phyloP scores from a whole-genome alignment of 441 rosid species.

The Erodium moschatum region DNA sequence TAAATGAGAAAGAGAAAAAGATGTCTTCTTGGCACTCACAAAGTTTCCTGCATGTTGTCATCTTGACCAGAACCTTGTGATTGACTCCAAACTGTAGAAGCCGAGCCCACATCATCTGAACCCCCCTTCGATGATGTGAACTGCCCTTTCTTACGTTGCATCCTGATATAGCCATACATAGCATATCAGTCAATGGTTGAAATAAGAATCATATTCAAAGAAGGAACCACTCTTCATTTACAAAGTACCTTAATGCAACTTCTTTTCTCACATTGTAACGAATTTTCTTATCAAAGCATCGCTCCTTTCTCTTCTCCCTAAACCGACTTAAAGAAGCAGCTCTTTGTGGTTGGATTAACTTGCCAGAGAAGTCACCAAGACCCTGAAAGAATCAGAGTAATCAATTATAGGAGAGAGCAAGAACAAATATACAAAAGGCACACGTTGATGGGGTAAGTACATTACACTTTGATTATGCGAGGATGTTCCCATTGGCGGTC shows the following conservation, averaged over 20 bases:
- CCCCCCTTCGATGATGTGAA: slow-evolving; percentile 25
- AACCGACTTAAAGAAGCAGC: slow-evolving; percentile 28
- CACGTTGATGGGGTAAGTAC: neutral
- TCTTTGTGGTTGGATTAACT: slow-evolving; percentile 28
- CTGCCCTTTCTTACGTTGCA: slow-evolving; percentile 34
- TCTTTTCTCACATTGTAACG: slow-evolving; percentile 29
- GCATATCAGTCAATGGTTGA: neutral
- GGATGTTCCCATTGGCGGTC: slow-evolving; percentile 17
- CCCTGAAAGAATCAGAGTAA: slow-evolving; percentile 24
- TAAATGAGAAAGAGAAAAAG: neutral
- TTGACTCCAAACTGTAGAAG: slow-evolving; percentile 22
- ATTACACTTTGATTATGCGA: slow-evolving; percentile 22
- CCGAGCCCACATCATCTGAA: slow-evolving; percentile 27
- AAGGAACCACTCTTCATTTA: neutral
- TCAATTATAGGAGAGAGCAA: neutral
- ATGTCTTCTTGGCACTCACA: slow-evolving; percentile 18
- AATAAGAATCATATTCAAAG: neutral
- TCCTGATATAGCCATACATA: slow-evolving; percentile 21
- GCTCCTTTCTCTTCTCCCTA: slow-evolving; percentile 29
- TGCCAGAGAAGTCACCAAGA: slow-evolving; percentile 25
- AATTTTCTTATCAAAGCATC: slow-evolving; percentile 30
- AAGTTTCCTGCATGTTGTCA: slow-evolving; percentile 22
- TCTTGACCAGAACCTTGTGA: slow-evolving; percentile 21
- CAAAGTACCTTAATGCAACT: slow-evolving; percentile 27
- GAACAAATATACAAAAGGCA: neutral